Percentiles rank a stretch among this genome's conserved stretches.
phyloP scores from a whole-genome alignment of 1,139 yeast species.

The Yamadazyma triangularis region DNA sequence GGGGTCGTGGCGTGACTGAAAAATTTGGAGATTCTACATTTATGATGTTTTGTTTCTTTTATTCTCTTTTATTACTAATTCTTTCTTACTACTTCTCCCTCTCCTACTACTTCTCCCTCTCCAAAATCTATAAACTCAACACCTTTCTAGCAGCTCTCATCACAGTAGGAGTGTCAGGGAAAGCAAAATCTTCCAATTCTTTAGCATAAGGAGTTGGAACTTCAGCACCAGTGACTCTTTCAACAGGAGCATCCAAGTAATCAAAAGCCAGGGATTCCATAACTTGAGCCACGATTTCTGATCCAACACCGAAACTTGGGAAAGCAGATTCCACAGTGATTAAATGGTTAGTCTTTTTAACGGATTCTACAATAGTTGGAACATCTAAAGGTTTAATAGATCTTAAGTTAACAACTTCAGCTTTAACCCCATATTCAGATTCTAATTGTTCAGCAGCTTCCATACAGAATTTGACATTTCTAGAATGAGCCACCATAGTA shows the following conservation, averaged over 20 bases:
- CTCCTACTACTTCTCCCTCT: too few species aligned
- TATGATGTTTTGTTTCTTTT: too few species aligned
- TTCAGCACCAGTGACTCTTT: slow-evolving; percentile 98
- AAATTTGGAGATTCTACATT: too few species aligned
- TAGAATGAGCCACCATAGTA: slow-evolving; percentile 85
- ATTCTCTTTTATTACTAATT: too few species aligned
- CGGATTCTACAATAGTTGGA: slow-evolving; percentile 77
- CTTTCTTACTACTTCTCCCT: too few species aligned
- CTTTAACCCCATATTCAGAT: slow-evolving; percentile 81
- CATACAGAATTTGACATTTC: slow-evolving; percentile 81
- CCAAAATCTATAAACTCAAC: slow-evolving; percentile 63
- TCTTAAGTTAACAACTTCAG: slow-evolving; percentile 94
- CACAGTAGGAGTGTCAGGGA: slow-evolving; percentile 93
- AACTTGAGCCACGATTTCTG: slow-evolving; percentile 95
- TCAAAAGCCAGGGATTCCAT: slow-evolving; percentile 99
- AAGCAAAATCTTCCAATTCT: slow-evolving; percentile 95
- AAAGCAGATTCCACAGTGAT: slow-evolving; percentile 95
- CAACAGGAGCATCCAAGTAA: slow-evolving; percentile 97
- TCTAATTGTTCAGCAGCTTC: slow-evolving; percentile 87
- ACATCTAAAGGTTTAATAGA: slow-evolving; percentile 95
- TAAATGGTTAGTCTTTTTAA: slow-evolving; percentile 95
- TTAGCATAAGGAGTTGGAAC: slow-evolving; percentile 98
- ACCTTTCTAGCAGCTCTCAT: slow-evolving; percentile 90
- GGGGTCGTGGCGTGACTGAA: too few species aligned
- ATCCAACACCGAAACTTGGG: slow-evolving; percentile 98